phyloP scores from a whole-genome alignment of 2,329 filamentous ascomycete genomes.

The Phyllosticta citriasiana region DNA sequence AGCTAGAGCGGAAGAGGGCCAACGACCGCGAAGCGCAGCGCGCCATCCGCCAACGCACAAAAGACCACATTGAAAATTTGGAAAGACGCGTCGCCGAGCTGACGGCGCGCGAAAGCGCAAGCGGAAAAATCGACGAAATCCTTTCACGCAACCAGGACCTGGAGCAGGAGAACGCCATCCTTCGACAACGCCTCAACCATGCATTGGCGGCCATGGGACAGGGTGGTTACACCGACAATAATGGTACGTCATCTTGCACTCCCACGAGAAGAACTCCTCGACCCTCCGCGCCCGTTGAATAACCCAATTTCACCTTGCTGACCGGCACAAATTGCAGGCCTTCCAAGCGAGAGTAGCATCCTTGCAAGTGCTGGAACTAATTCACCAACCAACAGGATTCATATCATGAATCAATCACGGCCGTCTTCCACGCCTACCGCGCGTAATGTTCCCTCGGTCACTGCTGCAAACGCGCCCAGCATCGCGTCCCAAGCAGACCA shows the following conservation, averaged over 20 bases:
- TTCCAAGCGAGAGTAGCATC: constrained; percentile 13
- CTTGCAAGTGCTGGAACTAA: constrained; percentile 22
- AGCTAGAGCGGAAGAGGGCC: constrained; percentile 49
- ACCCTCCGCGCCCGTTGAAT: not conserved
- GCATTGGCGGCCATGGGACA: constrained; percentile 30
- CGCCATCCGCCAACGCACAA: constrained; percentile 49
- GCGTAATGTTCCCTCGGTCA: constrained; percentile 27
- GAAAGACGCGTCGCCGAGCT: constrained; percentile 46
- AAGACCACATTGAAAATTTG: constrained; percentile 49
- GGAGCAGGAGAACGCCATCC: constrained; percentile 44
- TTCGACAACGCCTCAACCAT: constrained; percentile 41
- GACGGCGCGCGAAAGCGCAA: constrained; percentile 36
- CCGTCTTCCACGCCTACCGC: constrained; percentile 28
- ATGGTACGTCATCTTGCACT: constrained; percentile 22
- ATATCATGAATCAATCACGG: constrained; percentile 29
- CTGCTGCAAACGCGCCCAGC: constrained; percentile 18
- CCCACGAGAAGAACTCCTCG: not conserved
- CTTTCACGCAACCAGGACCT: constrained; percentile 44
- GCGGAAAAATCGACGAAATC: constrained; percentile 40
- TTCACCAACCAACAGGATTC: constrained; percentile 29
- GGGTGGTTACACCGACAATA: constrained; percentile 20
- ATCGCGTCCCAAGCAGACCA: constrained; percentile 24
- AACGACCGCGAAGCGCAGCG: constrained; percentile 52
- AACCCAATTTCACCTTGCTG: not conserved
- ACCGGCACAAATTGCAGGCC: not conserved